phyloP scores from a whole-genome alignment of 331 rosid species.

The Quercus phellos region DNA sequence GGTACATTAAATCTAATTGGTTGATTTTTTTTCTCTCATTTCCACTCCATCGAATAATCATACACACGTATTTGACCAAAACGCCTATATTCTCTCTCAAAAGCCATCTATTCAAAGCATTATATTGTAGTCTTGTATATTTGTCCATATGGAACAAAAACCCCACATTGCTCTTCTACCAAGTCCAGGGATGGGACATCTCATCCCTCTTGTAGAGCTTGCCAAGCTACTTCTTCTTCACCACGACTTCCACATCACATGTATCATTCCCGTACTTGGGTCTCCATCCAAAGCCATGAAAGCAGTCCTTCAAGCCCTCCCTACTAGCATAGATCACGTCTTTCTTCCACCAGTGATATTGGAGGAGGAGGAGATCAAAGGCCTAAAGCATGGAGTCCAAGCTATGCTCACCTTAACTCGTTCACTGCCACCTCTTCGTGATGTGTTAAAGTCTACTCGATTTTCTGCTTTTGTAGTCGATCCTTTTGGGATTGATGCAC shows the following conservation, averaged over 20 bases:
- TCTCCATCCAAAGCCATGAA: constrained; percentile 29
- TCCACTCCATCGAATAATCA: too few relatives aligned
- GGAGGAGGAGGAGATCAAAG: constrained; percentile 1
- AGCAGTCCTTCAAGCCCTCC: constrained; percentile 34
- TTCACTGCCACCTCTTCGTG: constrained; percentile 2
- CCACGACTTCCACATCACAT: constrained; percentile 33
- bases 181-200: constrained; percentile 42
- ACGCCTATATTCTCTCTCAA: too few relatives aligned
- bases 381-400: neutral
- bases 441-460: neutral
- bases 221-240: constrained; percentile 25
- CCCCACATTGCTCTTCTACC: constrained; percentile 32
- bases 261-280: constrained; percentile 37
- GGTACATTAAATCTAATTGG: too few relatives aligned
- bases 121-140: neutral
- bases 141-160: neutral
- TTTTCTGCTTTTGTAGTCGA: neutral
- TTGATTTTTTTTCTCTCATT: too few relatives aligned
- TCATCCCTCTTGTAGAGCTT: constrained; percentile 44
- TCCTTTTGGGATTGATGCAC: neutral
- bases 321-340: constrained; percentile 1
- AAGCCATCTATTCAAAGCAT: neutral
- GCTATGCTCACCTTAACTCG: neutral
- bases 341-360: constrained; percentile 33
- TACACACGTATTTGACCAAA: too few relatives aligned